Evolutionary conservation across 2,329 filamentous ascomycete genomes (phyloP).

Genomic region (Aspergillus sp.): DNA sequence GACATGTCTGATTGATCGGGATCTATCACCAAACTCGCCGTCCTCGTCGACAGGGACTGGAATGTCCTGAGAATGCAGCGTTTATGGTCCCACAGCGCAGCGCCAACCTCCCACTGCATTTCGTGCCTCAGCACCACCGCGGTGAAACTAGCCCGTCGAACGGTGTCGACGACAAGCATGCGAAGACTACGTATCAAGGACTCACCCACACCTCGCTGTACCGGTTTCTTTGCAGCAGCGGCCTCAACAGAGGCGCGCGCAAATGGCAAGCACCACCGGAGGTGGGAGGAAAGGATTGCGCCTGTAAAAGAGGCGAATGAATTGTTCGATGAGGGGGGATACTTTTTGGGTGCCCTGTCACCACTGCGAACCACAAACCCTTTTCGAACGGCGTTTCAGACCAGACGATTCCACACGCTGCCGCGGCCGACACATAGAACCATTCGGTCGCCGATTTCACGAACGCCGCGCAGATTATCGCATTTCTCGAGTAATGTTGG

Average conservation of each 20-base stretch:
- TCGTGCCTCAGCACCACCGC: constrained; percentile 40
- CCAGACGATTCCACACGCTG: constrained; percentile 26
- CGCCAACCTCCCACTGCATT: constrained; percentile 43
- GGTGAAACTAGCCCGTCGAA: constrained; percentile 36
- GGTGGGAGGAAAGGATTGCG: constrained; percentile 44
- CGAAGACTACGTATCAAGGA: constrained; percentile 43
- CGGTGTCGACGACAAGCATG: constrained; percentile 37
- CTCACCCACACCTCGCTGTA: constrained; percentile 45
- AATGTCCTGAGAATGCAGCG: constrained; percentile 45
- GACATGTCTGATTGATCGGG: constrained; percentile 16
- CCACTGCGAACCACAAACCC: constrained; percentile 22
- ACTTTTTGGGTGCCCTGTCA: constrained; percentile 33
- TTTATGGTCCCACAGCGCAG: constrained; percentile 44
- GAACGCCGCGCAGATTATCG: constrained; percentile 1
- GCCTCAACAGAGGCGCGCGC: constrained; percentile 41
- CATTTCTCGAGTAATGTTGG: not conserved
- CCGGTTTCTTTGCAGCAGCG: constrained; percentile 44
- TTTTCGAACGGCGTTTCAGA: constrained; percentile 23
- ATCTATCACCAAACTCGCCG: not conserved
- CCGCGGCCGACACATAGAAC: constrained; percentile 14
- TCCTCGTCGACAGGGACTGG: constrained; percentile 13
- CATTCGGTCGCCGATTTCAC: constrained; percentile 11
- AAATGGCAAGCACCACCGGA: constrained; percentile 40
- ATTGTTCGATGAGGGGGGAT: constrained; percentile 40
- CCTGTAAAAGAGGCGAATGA: constrained; percentile 43